Evolutionary conservation across 495 filamentous ascomycete species (phyloP), one percentile per base, ranked within the genome.

Genomic region (Acidomyces sp.): DNA sequence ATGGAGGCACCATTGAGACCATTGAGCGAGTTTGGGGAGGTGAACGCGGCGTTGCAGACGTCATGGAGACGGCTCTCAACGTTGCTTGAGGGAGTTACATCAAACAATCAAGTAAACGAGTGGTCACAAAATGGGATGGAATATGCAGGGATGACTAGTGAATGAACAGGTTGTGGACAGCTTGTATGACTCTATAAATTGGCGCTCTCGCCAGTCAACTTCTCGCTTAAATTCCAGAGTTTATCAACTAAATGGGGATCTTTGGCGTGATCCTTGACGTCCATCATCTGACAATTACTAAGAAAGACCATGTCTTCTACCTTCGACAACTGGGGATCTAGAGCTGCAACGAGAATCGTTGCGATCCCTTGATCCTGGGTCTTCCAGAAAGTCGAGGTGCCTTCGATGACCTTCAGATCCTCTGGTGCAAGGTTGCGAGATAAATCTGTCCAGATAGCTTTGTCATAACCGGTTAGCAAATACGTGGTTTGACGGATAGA

Each of bases 221-320:
- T 55, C 54, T 75, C 69, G 17, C 64, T 66, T 12, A 66, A 12
- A 13, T 51, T 48, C 69, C 68, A 70, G 11, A 74, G 52, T 49
- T 49, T 65, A 35, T 69, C 71, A 3, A 68, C 72, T 31, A 43
- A 24, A n/a, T 57, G 55, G 4, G 55, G 55, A 18, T 29, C 56
- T 41, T 58, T 62, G 31, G 43, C 29, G 6, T 62, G 55, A 12
- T 13, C n/a, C 4, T 33, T 25, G 17, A 49, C 51, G 23, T 43
- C 45, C 7, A 28, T 34, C 15, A 65, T 54, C 30, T 65, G 61
- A 34, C 64, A 68, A 36, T 68, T 60, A 24, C 31, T 35, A 15
- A 42, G 18, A 20, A 31, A 21, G 3, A 18, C 64, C 28, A 43
- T 28, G 18, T 46, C 41, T 0, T 37, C 49, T 17, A 62, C 50